Conservation (phyloP, 257 asterid genomes). For the Fraxinus americana region DNA sequence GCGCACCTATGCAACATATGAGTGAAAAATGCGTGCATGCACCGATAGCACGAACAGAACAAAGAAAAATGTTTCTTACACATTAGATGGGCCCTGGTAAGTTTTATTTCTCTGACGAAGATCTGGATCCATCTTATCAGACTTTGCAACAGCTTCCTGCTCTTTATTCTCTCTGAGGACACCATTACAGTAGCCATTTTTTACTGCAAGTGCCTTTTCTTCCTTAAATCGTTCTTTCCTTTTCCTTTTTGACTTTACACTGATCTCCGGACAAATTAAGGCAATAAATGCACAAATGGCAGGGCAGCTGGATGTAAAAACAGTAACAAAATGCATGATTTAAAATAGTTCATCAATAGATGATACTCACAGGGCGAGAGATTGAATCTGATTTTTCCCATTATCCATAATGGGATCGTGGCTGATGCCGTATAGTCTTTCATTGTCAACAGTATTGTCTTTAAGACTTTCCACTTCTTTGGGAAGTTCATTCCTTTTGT, state of each 20-base stretch:
- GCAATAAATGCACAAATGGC: constrained; percentile 20
- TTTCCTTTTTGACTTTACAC: constrained; percentile 48
- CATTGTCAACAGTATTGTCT: constrained; percentile 21
- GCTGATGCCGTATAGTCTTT: constrained; percentile 15
- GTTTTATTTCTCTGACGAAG: not conserved
- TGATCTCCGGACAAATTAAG: constrained; percentile 14
- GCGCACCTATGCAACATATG: not conserved
- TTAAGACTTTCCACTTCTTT: constrained; percentile 20
- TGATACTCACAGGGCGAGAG: constrained; percentile 39
- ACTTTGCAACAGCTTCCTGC: constrained; percentile 35
- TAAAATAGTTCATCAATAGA: constrained; percentile 2
- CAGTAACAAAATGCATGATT: constrained; percentile 12
- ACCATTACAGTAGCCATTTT: constrained; percentile 25
- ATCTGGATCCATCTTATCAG: constrained; percentile 14
- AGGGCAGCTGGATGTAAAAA: constrained; percentile 17
- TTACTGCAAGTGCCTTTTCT: constrained; percentile 34
- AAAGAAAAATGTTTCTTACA: constrained; percentile 41
- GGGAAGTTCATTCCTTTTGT: constrained; percentile 27
- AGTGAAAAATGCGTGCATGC: constrained; percentile 20
- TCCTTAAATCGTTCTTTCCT: constrained; percentile 44
- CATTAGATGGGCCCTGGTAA: constrained; percentile 12
- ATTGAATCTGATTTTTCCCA: constrained; percentile 29
- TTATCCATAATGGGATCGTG: constrained; percentile 27
- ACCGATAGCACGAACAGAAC: constrained; percentile 20
- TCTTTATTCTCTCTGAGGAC: constrained; percentile 32